Evolutionary conservation across 495 filamentous ascomycete species (phyloP).

Genomic region (Aspergillus asperescens): DNA sequence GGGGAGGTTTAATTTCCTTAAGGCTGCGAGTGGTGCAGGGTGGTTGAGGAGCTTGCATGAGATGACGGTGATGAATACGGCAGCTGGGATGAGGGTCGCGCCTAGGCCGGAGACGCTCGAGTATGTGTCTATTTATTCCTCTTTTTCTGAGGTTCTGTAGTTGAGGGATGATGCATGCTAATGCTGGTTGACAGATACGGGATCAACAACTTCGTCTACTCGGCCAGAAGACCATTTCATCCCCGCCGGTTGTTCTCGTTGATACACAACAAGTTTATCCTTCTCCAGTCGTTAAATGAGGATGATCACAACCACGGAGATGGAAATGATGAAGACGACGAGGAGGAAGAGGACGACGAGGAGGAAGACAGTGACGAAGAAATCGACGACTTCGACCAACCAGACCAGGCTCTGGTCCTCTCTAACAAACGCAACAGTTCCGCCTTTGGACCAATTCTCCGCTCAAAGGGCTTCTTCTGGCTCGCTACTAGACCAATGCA

Average conservation of each 20-base stretch:
- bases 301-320: slow-evolving; percentile 37
- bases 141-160: not conserved
- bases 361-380: slow-evolving; percentile 29
- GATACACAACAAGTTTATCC: slow-evolving; percentile 51
- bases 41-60: slow-evolving; percentile 49
- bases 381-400: slow-evolving; percentile 33
- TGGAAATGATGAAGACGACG: slow-evolving; percentile 31
- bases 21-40: slow-evolving; percentile 40
- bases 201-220: slow-evolving; percentile 54
- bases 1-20: slow-evolving; percentile 40
- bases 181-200: slow-evolving; percentile 33
- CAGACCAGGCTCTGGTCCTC: slow-evolving; percentile 33
- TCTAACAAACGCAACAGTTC: slow-evolving; percentile 41
- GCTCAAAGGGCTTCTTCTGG: slow-evolving; percentile 47
- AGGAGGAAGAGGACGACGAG: slow-evolving; percentile 31
- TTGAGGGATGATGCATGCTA: not conserved
- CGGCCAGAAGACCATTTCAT: slow-evolving; percentile 48
- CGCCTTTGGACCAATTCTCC: slow-evolving; percentile 38
- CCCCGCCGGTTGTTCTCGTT: slow-evolving; percentile 44
- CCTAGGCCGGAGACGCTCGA: slow-evolving; percentile 55
- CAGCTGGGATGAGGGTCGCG: slow-evolving; percentile 40
- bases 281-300: slow-evolving; percentile 28
- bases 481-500: slow-evolving; percentile 40
- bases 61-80: slow-evolving; percentile 41
- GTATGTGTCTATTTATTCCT: slow-evolving; percentile 23